Evolutionary conservation across 192 early-diverging fungal genomes (phyloP), one percentile per base, ranked within the genome.

Genomic region (Podila epigama): DNA sequence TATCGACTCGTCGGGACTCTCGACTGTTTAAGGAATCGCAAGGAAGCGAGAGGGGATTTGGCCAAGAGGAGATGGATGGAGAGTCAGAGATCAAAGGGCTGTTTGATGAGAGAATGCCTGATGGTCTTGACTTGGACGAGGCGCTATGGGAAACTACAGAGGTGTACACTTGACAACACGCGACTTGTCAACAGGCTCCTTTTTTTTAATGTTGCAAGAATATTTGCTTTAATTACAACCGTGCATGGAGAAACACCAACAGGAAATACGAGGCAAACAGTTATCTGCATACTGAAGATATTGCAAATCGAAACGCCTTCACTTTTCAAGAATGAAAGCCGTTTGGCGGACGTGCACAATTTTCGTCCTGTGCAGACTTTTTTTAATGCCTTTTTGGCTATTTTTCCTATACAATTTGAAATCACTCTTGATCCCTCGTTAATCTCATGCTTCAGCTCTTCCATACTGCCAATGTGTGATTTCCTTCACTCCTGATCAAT

Each of bases 401-500:
- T n/a, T n/a, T n/a, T n/a, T n/a, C n/a, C n/a, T n/a, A n/a, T n/a
- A n/a, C n/a, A n/a, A n/a, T n/a, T n/a, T n/a, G n/a, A n/a, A n/a
- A n/a, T n/a, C n/a, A n/a, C n/a, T n/a, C n/a, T 48, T 22, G 2
- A 48, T 22, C n/a, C 25, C 44, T 44, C 5, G 16, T 48, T 22
- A 48, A 48, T 20, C 44, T 22, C 32, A 3, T 57, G 55, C 32
- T 35, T 75, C 70, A 75, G 56, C 71, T 75, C 65, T 68, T 77
- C 73, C 73, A 77, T 35, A 77, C 73, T n/a, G 73, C 73, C 36
- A 77, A 50, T 28, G 73, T 77, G 40, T 77, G 73, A 41, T 77
- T 77, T 32, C 73, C 73, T 34, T 77, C 73, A n/a, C 73, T 77
- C 55, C 73, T 77, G 50, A 77, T 77, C 56, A 77, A 60, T 77